Base-by-base conservation (phyloP, 768 basidiomycete species). In the Mycena venus region DNA sequence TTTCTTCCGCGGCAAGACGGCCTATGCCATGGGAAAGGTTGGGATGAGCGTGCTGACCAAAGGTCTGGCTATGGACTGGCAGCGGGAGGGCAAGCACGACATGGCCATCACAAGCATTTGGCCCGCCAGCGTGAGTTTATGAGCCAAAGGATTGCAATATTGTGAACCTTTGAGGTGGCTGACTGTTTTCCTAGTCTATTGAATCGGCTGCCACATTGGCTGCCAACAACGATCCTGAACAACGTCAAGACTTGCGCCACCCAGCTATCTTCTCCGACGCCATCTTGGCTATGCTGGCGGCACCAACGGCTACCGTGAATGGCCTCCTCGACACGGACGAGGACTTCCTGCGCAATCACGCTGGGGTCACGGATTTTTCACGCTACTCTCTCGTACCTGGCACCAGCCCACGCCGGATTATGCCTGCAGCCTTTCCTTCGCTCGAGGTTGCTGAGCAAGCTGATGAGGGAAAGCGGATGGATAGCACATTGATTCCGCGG, bases 1-100 rank as follows among this genome's bases (percentile, higher is more conserved):
- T 21, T 77, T 77, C 66, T 77, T 77, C 64, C 44, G 74, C n/a
- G 77, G 77, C 42, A 77, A 77, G 77, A 77, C 77, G 4, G 74
- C 70, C 36, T 77, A 77, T 58, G 77, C 77, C 29, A 75, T 77
- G 77, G 77, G 77, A 12, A 77, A 77, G 40, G 67, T 77, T 1
- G 77, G 66, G 6, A 77, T 77, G 77, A 77, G 77, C 23, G 77
- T 75, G 29, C 63, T 77, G 27, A 77, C 77, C 3, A 75, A 72
- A 38, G 77, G 77, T 11, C 64, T 75, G 15, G 77, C 77, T 19
- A 75, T 77, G 70, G 77, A 77, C 53, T 77, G 68, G 31, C 67
- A 73, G 59, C 68, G 77, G 19, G 51, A 77, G 27, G 77, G 77
- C 19, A 68, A 62, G 40, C 69, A 53, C 36, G 71, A 75, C n/a